Base-by-base conservation (phyloP, 345 rosid species). In the Citrus sinensis region DNA sequence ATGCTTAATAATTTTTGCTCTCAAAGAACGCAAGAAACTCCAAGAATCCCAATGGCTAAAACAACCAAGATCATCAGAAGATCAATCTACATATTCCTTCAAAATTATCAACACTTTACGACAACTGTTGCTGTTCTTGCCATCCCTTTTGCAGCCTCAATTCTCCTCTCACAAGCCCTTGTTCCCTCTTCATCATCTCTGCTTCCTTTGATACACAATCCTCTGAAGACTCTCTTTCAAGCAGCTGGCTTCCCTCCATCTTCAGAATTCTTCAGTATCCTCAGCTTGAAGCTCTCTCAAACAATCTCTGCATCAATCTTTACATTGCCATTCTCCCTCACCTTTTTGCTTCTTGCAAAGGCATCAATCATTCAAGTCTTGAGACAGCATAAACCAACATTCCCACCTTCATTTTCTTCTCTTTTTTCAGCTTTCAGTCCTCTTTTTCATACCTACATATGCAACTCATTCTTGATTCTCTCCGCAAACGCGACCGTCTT, bases 401-500 rank as follows among this genome's bases (percentile, higher is more conserved):
- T 54, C 8, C 79, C 67, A 67, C 89, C 84, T 70, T 82, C 87
- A 24, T 86, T 79, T 66, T 84, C 83, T 71, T 90, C 70, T 2
- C 4, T 80, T 42, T 0, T 76, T 5, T 84, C 87, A 78, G 79
- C 83, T 74, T 88, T 80, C 81, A n/a, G 76, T 7, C 93, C 88
- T 34, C 88, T 96, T 40, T 80, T 96, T 9, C 24, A 51, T 22
- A 91, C 97, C 27, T 84, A 80, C 58, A 2, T 89, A 24, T 88
- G 89, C 49, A 91, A 90, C 76, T 81, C 85, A 2, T 72, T 90
- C 77, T 72, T 90, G 61, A 83, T 94, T 78, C 37, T 93, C 80
- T 91, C 93, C 0, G 95, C 97, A 17, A 96, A 91, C 67, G 90
- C 98, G 7, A 90, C 94, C 8, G 90, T 90, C 30, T 90, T 96